These are phyloP conservation scores for Chytriomyces confervae DNA, from an alignment of 192 early-diverging fungal species.

Conservation along the genomic window DNA sequence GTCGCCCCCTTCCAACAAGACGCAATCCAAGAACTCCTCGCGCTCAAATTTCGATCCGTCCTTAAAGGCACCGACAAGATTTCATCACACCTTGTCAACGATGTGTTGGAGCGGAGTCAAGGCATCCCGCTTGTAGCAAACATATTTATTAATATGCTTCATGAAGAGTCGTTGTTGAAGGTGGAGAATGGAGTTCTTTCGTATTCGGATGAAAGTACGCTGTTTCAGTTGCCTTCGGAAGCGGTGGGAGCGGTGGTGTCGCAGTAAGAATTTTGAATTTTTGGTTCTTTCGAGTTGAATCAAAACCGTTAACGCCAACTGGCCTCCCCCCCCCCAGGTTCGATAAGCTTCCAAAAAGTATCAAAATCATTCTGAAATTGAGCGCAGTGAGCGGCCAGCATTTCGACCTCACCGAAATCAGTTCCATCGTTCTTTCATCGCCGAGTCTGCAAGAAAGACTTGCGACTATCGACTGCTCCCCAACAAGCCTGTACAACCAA, in stretches of 20 bases:
- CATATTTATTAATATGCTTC: conserved; percentile 20
- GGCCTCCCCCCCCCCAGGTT: neutral
- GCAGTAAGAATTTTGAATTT: conserved; percentile 13
- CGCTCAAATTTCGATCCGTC: conserved; percentile 6
- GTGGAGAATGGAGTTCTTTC: conserved; percentile 7
- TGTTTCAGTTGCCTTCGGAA: conserved; percentile 13
- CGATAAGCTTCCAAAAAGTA: conserved; percentile 8
- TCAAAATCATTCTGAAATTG: conserved; percentile 28
- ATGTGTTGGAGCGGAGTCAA: conserved; percentile 31
- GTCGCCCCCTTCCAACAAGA: conserved; percentile 18
- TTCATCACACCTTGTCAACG: conserved; percentile 6
- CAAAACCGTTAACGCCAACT: neutral
- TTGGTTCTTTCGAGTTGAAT: neutral
- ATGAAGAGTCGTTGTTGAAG: conserved; percentile 9
- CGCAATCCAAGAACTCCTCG: conserved; percentile 12
- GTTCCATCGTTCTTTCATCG: conserved; percentile 14
- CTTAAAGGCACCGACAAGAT: neutral
- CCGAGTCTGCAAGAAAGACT: neutral
- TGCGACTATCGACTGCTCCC: neutral
- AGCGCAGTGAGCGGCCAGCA: conserved; percentile 33
- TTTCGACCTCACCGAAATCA: conserved; percentile 24
- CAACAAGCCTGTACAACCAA: neutral
- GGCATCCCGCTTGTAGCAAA: conserved; percentile 25
- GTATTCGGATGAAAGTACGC: neutral
- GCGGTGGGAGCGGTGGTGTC: conserved; percentile 30